Percentiles rank a stretch among this genome's conserved stretches.
These are phyloP conservation scores for Tolypocladium album DNA, from an alignment of 2,329 filamentous ascomycete species.

Conservation along the genomic window DNA sequence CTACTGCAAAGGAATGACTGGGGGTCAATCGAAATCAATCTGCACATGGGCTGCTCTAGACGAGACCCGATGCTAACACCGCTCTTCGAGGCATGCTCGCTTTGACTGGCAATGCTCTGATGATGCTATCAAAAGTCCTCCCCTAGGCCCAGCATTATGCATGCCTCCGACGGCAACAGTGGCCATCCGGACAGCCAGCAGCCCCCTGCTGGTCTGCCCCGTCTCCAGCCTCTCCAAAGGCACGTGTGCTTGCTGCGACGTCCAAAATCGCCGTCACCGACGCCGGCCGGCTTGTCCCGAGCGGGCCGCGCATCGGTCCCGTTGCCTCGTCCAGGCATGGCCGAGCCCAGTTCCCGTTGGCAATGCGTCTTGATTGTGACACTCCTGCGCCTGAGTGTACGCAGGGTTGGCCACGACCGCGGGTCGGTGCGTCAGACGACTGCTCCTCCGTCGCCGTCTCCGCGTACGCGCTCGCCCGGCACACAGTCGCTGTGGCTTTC, in stretches of 20 bases:
- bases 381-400: neutral
- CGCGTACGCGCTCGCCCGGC: neutral
- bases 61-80: neutral
- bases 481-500: neutral
- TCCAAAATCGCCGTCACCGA: neutral
- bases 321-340: neutral
- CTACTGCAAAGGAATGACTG: neutral
- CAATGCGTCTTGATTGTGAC: neutral
- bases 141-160: neutral
- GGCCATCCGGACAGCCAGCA: neutral
- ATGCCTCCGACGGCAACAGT: neutral
- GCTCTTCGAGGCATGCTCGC: neutral
- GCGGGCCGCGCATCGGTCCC: neutral
- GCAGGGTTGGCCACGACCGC: neutral
- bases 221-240: neutral
- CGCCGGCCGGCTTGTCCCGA: neutral
- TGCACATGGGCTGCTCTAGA: neutral
- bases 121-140: neutral
- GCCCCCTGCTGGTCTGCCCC: neutral
- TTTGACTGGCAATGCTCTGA: neutral
- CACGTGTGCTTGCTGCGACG: neutral
- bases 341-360: neutral
- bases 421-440: neutral
- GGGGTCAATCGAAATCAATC: neutral
- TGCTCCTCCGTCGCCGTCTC: neutral